A percentile compares a stretch with the other conserved stretches of the same genome.
Conservation (phyloP, 306 rosid species). For the Citrullus amarus region DNA sequence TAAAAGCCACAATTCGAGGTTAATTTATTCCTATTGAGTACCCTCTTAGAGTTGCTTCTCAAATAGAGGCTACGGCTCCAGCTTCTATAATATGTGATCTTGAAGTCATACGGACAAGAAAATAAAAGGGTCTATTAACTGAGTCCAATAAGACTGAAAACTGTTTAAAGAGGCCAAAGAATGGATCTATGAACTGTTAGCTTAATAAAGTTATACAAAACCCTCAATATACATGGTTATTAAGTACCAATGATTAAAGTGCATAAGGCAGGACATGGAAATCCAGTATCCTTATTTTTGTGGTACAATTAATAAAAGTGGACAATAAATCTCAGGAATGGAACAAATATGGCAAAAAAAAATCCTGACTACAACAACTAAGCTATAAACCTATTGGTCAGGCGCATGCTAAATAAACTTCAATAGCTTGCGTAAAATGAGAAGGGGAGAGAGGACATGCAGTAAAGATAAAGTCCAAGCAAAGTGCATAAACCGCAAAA, state of each 20-base stretch:
- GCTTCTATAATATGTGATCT: too few species aligned
- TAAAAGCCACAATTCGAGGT: too few species aligned
- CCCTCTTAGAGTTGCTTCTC: too few species aligned
- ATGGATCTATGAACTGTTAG: too few species aligned
- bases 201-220: too few species aligned
- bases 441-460: neutral
- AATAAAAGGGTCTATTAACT: too few species aligned
- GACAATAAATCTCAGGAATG: neutral
- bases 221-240: neutral
- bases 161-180: too few species aligned
- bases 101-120: too few species aligned
- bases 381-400: neutral
- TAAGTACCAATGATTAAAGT: neutral
- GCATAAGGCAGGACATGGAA: neutral
- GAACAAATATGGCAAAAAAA: neutral
- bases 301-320: neutral
- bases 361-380: neutral
- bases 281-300: neutral
- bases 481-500: neutral
- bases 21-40: too few species aligned
- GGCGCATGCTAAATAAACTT: neutral
- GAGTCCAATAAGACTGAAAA: too few species aligned
- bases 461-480: neutral
- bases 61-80: too few species aligned
- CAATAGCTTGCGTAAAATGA: neutral